Percentiles rank a stretch among this genome's conserved stretches.
Conservation (phyloP, 139 green algal genomes). For the Edaphochlamys debaryana region DNA sequence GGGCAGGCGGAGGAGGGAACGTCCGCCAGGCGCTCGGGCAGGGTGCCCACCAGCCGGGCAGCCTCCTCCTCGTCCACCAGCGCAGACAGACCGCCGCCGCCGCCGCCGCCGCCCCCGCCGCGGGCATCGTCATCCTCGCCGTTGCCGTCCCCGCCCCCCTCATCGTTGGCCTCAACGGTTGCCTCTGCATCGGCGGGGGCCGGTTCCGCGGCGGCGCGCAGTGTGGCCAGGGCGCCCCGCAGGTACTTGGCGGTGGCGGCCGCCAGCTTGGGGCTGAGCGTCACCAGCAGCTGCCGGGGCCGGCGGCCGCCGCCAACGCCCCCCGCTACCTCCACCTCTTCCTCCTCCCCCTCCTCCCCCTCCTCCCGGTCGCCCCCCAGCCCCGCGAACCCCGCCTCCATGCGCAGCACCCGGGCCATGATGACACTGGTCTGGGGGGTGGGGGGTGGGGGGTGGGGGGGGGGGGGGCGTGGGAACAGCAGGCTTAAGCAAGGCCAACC, state of each 20-base stretch:
- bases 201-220: neutral
- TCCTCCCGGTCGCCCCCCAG: neutral
- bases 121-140: no score
- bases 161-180: neutral
- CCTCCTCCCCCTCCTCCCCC: no score
- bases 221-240: no score
- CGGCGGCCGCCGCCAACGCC: neutral
- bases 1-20: neutral
- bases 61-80: constrained; percentile 2
- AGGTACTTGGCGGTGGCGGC: neutral
- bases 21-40: neutral
- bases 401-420: constrained; percentile 4
- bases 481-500: no score
- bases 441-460: neutral
- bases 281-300: constrained; percentile 38
- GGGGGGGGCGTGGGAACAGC: no score
- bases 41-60: neutral
- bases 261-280: constrained; percentile 24
- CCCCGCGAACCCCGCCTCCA: neutral
- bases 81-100: neutral
- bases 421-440: neutral
- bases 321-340: no score
- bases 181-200: neutral
- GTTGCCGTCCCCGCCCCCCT: neutral
- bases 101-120: neutral